A percentile compares a stretch with the other conserved stretches of the same genome.
These are phyloP conservation scores for Chimonanthus praecox DNA, from an alignment of 164 flowering plant species.

Conservation along the genomic window DNA sequence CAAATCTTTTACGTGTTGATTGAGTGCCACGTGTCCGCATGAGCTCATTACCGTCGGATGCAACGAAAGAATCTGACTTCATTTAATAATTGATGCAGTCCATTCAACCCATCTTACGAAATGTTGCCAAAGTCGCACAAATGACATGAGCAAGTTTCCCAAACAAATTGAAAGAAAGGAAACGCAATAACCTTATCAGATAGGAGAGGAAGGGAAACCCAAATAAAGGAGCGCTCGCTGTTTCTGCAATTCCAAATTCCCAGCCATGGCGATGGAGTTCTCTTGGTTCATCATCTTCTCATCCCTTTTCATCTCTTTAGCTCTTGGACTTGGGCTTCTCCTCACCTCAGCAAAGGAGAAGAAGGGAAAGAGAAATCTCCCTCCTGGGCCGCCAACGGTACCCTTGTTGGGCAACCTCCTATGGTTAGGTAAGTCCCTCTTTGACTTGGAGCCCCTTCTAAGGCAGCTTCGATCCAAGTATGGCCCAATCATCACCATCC, in stretches of 20 bases:
- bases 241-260: not conserved
- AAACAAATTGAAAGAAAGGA: no score
- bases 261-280: not conserved
- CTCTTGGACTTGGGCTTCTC: not conserved
- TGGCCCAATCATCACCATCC: slow-evolving; percentile 44
- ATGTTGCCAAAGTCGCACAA: no score
- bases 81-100: no score
- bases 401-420: slow-evolving; percentile 28
- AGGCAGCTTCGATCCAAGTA: slow-evolving; percentile 19
- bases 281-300: not conserved
- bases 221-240: no score
- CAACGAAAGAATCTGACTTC: no score
- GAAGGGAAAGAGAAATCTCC: slow-evolving; percentile 16
- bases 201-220: no score
- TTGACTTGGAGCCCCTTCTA: slow-evolving; percentile 19
- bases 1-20: no score
- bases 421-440: slow-evolving; percentile 19
- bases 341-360: not conserved
- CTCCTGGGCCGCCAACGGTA: slow-evolving; percentile 33
- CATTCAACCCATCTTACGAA: no score
- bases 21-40: no score
- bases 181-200: no score
- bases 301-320: not conserved
- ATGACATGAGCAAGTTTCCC: no score
- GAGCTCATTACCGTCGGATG: no score